A percentile compares a stretch with the other conserved stretches of the same genome.
These are phyloP conservation scores for Fusarium nurragi DNA, from an alignment of 2,329 filamentous ascomycete genomes.

Conservation along the genomic window DNA sequence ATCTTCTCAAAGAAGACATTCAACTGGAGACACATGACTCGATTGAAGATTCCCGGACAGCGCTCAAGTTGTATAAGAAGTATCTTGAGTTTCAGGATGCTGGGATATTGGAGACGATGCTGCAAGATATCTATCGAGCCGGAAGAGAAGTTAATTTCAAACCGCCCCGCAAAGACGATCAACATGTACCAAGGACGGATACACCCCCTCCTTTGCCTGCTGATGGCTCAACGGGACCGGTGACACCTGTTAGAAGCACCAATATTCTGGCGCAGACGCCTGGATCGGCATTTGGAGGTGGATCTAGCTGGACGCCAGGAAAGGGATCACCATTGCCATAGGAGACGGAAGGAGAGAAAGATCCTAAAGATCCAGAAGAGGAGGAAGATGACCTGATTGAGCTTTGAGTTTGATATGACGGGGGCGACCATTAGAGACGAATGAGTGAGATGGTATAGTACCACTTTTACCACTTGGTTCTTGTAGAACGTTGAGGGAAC, in stretches of 20 bases:
- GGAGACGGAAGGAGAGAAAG: conserved; percentile 1
- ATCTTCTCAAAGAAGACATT: conserved; percentile 90
- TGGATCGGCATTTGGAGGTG: conserved; percentile 52
- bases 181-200: conserved; percentile 58
- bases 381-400: conserved; percentile 1
- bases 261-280: conserved; percentile 47
- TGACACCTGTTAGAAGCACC: conserved; percentile 58
- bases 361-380: neutral
- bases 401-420: neutral
- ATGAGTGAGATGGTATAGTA: neutral
- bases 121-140: conserved; percentile 82
- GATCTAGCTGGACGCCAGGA: conserved; percentile 57
- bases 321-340: conserved; percentile 53
- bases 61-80: conserved; percentile 87
- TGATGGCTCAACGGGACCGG: conserved; percentile 52
- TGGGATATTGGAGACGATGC: conserved; percentile 81
- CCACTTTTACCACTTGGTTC: neutral
- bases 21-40: conserved; percentile 93
- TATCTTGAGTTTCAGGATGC: conserved; percentile 90
- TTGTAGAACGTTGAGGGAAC: neutral
- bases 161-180: conserved; percentile 59
- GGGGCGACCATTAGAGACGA: neutral
- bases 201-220: conserved; percentile 63
- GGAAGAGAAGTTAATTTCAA: conserved; percentile 62
- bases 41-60: conserved; percentile 93